A percentile compares a stretch with the other conserved stretches of the same genome.
Conservation (phyloP, 208 protist species). For the Phytomonas sp. region DNA sequence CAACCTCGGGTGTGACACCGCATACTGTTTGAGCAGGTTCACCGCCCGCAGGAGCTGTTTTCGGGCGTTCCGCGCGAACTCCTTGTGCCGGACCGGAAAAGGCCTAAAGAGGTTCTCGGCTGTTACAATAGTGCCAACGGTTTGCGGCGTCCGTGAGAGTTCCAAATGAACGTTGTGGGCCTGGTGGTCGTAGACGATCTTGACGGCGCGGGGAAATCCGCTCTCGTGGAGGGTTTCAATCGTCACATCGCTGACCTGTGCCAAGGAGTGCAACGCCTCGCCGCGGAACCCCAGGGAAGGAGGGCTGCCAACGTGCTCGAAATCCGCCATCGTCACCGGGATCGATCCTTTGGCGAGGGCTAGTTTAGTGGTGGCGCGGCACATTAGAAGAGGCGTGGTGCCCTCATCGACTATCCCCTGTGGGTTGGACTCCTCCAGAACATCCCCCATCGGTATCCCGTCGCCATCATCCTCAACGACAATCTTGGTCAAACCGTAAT, state of each 20-base stretch:
- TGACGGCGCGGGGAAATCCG: conserved; percentile 26
- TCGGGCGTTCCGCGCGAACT: conserved; percentile 75
- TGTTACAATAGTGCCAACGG: conserved; percentile 72
- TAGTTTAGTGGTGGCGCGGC: conserved; percentile 63
- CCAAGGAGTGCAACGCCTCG: conserved; percentile 94
- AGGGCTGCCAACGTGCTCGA: conserved; percentile 10
- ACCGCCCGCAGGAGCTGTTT: conserved; percentile 51
- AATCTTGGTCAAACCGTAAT: conserved; percentile 65
- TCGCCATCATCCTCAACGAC: conserved; percentile 77
- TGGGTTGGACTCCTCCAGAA: conserved; percentile 21
- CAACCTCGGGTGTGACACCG: conserved; percentile 72
- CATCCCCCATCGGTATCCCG: conserved; percentile 41
- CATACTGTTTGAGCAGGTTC: conserved; percentile 73
- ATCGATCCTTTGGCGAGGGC: not conserved
- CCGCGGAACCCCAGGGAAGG: conserved; percentile 93
- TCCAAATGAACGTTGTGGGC: conserved; percentile 16
- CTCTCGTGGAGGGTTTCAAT: conserved; percentile 57
- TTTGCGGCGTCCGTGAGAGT: conserved; percentile 14
- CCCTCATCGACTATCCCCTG: conserved; percentile 22
- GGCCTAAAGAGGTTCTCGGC: conserved; percentile 67
- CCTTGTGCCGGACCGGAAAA: conserved; percentile 86
- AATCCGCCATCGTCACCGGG: not conserved
- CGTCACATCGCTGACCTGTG: conserved; percentile 58
- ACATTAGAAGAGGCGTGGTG: conserved; percentile 44
- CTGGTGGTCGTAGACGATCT: conserved; percentile 35